Base-by-base conservation (phyloP, 2,329 filamentous ascomycete genomes). In the Trichoderma aggressivum region DNA sequence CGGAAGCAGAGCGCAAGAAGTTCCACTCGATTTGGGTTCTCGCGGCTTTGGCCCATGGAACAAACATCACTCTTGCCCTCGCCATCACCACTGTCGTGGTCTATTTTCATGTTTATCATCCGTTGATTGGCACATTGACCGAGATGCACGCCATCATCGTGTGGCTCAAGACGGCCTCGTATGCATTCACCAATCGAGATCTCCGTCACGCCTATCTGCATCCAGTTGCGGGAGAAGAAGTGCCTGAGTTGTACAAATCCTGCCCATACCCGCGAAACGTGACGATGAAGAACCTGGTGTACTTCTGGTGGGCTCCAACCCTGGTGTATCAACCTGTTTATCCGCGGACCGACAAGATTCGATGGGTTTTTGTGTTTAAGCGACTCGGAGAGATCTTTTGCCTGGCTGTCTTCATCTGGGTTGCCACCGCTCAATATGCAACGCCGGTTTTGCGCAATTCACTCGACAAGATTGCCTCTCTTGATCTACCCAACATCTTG, bases 241-340 rank as follows among this genome's bases (percentile, higher is more conserved):
- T 98, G 5, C 96, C 96, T 1, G 90, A 93, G 47, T 85, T 98
- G 28, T 99, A 98, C 83, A 85, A 87, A 14, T 79, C 88, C 68
- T 97, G 94, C 77, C 93, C 95, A 0, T 99, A 99, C 79, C 96
- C 96, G 0, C 82, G 88, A 61, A 99, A 98, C 80, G 93, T 99
- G 80, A 97, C 94, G 3, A 86, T 98, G 75, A 83, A 86, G 64
- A 99, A 98, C 79, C 84, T 99, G 30, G 89, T 89, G 71, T 99
- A 98, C 82, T 99, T 99, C 81, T 98, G 96, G 95, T 95, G 94
- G 90, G 96, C 95, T 0, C 96, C 96, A 0, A 99, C 96, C 0
- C 86, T 99, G 66, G 92, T 98, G 58, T 99, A 99, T 80, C 96
- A 99, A 83, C 96, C 96, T 1, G 94, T 96, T 16, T 99, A 99